Base-by-base conservation (phyloP, 176 grass and related monocot genomes). In the Dactylis glomerata region DNA sequence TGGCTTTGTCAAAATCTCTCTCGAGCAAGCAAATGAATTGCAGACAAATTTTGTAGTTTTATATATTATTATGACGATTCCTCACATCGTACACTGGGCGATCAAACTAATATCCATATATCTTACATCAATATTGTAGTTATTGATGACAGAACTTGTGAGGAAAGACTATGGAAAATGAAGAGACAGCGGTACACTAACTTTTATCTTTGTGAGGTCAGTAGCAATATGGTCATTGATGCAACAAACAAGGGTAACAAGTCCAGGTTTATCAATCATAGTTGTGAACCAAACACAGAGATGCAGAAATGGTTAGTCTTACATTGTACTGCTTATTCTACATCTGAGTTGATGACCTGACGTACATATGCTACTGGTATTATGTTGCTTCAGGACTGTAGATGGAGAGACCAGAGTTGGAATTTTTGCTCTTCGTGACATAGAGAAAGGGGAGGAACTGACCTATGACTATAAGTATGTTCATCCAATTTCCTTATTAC, bases 181-280 rank as follows among this genome's bases (percentile, higher is more conserved):
- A 98, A 90, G 89, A 83, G 91, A 71, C 88, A 87, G 69, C 40
- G 89, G 73, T 84, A 91, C 76, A 94, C 91, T 83, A 92, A 98
- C 73, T 98, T 95, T 73, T 98, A 98, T 66, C 87, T 98, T 26
- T 98, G 96, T 66, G 96, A 98, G 85, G 86, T 95, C 75, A 95
- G 81, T 83, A 94, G 92, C 70, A 92, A 98, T 88, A 89, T 98
- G 93, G 91, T 98, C 70, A 98, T 98, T 62, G 96, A 98, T 87
- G 93, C 96, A 42, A 98, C 96, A 56, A 77, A 93, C 76, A 98
- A 98, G 81, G 93, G 96, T 82, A 98, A 98, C 50, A 85, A 84
- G 82, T 98, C 96, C 75, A 90, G 96, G 30, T 98, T 93, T 90
- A 98, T 98, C 90, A 98, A 98, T 73, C 96, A 98, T 82, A 95